A percentile compares a stretch with the other conserved stretches of the same genome.
phyloP scores from a whole-genome alignment of 139 green algal genomes.

The Penium margaritaceum region DNA sequence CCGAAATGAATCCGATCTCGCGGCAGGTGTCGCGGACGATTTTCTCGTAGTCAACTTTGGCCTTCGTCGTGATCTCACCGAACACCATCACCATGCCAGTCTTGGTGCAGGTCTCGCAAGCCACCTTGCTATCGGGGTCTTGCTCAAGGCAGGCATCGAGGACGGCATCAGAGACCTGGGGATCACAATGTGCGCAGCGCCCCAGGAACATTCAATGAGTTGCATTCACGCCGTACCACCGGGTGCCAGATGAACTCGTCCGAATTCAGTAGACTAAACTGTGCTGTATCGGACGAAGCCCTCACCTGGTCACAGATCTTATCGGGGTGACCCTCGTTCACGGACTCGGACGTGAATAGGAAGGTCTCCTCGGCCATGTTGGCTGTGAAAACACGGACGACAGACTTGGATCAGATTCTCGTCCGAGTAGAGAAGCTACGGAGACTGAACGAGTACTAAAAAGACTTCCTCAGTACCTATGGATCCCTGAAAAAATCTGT shows the following conservation, averaged over 20 bases:
- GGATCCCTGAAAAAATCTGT: no score
- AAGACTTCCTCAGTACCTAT: no score
- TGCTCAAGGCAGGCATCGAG: conserved; percentile 90
- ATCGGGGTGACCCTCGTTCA: conserved; percentile 79
- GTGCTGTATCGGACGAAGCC: not conserved
- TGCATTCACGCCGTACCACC: conserved; percentile 4
- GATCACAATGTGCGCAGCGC: not conserved
- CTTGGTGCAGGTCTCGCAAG: conserved; percentile 97
- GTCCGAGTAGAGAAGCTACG: no score
- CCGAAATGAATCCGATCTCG: conserved; percentile 89
- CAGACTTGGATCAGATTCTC: no score
- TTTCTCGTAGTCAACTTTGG: conserved; percentile 98
- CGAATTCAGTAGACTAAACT: not conserved
- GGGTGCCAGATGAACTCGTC: not conserved
- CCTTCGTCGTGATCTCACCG: conserved; percentile 97
- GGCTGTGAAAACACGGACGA: no score
- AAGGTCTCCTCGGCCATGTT: conserved; percentile 62
- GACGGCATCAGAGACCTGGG: conserved; percentile 92
- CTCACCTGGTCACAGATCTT: conserved; percentile 81
- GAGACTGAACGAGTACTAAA: no score
- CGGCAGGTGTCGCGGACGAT: conserved; percentile 67
- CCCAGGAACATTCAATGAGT: conserved; percentile 10
- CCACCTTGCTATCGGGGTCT: conserved; percentile 52
- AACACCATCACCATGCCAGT: conserved; percentile 99
- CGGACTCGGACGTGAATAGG: conserved; percentile 86